These are phyloP conservation scores for Tetrahymena thermophila DNA, from an alignment of 73 alveolate genomes.

Conservation along the genomic window DNA sequence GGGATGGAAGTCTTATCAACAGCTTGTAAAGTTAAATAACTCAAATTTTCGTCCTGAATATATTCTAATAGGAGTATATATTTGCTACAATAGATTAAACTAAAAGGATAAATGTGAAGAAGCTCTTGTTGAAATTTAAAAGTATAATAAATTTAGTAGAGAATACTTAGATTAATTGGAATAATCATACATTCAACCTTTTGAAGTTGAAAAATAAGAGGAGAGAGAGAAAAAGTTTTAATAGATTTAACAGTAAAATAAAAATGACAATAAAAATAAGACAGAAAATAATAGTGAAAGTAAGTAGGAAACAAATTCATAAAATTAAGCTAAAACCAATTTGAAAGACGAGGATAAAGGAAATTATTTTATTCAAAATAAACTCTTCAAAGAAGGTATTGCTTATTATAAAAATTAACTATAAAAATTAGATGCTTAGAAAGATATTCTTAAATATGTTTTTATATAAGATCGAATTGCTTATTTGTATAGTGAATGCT, in stretches of 20 bases:
- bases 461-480: neutral
- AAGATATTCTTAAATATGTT: neutral
- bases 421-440: neutral
- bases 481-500: neutral
- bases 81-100: neutral
- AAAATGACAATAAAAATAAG: too few relatives aligned
- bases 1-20: neutral
- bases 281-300: neutral
- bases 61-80: neutral
- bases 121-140: neutral
- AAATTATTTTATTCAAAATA: too few relatives aligned
- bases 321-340: too few relatives aligned
- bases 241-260: too few relatives aligned
- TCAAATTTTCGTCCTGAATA: neutral
- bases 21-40: neutral
- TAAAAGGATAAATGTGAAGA: neutral
- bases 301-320: neutral
- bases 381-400: neutral
- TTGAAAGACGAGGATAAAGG: neutral
- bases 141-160: too few relatives aligned
- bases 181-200: neutral
- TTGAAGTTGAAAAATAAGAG: neutral
- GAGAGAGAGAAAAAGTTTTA: neutral
- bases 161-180: neutral
- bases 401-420: neutral